Conservation (phyloP, 306 rosid genomes). For the Hippophae gyantsensis region DNA sequence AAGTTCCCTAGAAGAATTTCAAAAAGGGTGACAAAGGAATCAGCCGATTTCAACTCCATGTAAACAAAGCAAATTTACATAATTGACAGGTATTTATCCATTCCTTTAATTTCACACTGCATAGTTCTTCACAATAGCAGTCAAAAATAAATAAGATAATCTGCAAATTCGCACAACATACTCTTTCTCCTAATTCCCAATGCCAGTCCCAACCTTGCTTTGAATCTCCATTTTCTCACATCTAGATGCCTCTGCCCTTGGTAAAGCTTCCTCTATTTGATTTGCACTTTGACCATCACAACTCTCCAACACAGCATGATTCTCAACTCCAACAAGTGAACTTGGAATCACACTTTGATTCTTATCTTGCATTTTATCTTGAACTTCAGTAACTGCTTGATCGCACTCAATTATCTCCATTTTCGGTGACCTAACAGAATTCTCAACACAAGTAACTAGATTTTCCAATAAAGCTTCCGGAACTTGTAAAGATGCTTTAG, state of each 20-base stretch:
- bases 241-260: conserved; percentile 13
- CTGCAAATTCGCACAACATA: neutral
- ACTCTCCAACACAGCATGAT: conserved; percentile 5
- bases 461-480: conserved; percentile 10
- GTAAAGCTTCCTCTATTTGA: conserved; percentile 21
- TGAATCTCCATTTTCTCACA: conserved; percentile 12
- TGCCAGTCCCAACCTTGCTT: conserved; percentile 8
- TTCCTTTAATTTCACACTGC: conserved; percentile 5
- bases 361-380: conserved; percentile 16
- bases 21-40: no score
- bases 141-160: neutral
- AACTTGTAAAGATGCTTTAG: conserved; percentile 20
- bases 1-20: no score
- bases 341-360: conserved; percentile 10
- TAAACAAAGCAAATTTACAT: no score
- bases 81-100: no score
- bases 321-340: conserved; percentile 6
- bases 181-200: neutral
- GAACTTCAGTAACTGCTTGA: conserved; percentile 9
- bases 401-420: conserved; percentile 8
- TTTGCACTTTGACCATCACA: conserved; percentile 23
- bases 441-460: conserved; percentile 8
- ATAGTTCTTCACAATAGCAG: neutral
- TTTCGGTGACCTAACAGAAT: conserved; percentile 13
- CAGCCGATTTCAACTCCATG: no score